A percentile compares a stretch with the other conserved stretches of the same genome.
These are phyloP conservation scores for Lasiodiplodia sp. DNA, from an alignment of 2,329 filamentous ascomycete genomes.

Conservation along the genomic window DNA sequence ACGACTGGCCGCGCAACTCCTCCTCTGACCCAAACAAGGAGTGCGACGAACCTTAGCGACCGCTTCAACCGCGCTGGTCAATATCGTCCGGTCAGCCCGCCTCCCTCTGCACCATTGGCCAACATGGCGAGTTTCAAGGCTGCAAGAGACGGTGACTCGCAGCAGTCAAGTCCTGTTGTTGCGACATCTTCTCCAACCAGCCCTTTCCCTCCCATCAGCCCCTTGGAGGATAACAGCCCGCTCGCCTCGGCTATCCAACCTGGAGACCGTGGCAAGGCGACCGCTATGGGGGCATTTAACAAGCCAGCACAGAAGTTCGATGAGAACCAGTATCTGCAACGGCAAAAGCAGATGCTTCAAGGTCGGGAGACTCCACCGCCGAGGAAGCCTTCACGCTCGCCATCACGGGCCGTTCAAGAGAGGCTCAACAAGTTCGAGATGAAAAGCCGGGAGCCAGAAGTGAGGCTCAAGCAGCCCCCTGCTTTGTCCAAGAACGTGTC, in stretches of 20 bases:
- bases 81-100: conserved; percentile 57
- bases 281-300: conserved; percentile 73
- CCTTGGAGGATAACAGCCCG: conserved; percentile 70
- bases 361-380: conserved; percentile 69
- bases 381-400: conserved; percentile 27
- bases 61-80: conserved; percentile 51
- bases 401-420: conserved; percentile 36
- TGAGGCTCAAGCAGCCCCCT: conserved; percentile 1
- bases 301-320: conserved; percentile 80
- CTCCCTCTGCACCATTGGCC: conserved; percentile 36
- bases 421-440: conserved; percentile 46
- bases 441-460: conserved; percentile 39
- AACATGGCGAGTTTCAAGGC: conserved; percentile 27
- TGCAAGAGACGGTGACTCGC: conserved; percentile 41
- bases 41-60: conserved; percentile 57
- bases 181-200: conserved; percentile 38
- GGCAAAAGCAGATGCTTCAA: conserved; percentile 81
- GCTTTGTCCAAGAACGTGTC: conserved; percentile 13
- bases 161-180: conserved; percentile 49
- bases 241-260: conserved; percentile 72
- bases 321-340: conserved; percentile 82
- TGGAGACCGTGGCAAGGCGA: conserved; percentile 81
- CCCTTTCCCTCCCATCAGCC: conserved; percentile 67
- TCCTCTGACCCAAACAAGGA: conserved; percentile 52
- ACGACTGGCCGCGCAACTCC: conserved; percentile 60